Conservation (phyloP, 2,329 filamentous ascomycete species). For the Colletotrichum sansevieriae region DNA sequence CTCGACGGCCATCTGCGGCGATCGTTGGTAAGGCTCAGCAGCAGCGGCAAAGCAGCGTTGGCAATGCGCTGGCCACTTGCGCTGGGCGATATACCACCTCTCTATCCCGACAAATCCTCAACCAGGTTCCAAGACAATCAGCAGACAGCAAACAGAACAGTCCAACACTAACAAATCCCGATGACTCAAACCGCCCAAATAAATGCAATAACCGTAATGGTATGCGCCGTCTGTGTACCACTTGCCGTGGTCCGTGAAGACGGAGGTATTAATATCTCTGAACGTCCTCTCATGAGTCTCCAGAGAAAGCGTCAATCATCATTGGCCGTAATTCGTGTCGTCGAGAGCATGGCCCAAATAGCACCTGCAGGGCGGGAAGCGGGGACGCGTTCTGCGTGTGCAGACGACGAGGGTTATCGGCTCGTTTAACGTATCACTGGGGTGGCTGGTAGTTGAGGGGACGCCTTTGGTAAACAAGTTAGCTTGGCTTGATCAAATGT, state of each 20-base stretch:
- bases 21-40: conserved; percentile 7
- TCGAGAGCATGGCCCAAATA: conserved; percentile 35
- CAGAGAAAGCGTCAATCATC: conserved; percentile 46
- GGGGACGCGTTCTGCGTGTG: conserved; percentile 34
- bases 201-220: conserved; percentile 41
- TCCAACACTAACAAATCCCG: conserved; percentile 37
- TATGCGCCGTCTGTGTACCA: conserved; percentile 40
- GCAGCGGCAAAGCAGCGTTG: conserved; percentile 11
- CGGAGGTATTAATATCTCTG: conserved; percentile 38
- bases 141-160: conserved; percentile 39
- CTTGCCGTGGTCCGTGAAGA: conserved; percentile 36
- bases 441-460: conserved; percentile 88
- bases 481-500: neutral
- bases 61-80: conserved; percentile 14
- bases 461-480: conserved; percentile 65
- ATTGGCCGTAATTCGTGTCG: conserved; percentile 41
- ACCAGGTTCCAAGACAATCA: conserved; percentile 36
- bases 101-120: conserved; percentile 29
- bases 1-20: conserved; percentile 7
- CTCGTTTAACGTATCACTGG: conserved; percentile 54
- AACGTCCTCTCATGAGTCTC: conserved; percentile 36
- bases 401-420: conserved; percentile 33
- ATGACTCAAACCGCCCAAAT: conserved; percentile 40
- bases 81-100: conserved; percentile 25
- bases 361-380: conserved; percentile 29